Conservation (phyloP, 2,329 filamentous ascomycete species). For the Orbilia blumenaviensis region DNA sequence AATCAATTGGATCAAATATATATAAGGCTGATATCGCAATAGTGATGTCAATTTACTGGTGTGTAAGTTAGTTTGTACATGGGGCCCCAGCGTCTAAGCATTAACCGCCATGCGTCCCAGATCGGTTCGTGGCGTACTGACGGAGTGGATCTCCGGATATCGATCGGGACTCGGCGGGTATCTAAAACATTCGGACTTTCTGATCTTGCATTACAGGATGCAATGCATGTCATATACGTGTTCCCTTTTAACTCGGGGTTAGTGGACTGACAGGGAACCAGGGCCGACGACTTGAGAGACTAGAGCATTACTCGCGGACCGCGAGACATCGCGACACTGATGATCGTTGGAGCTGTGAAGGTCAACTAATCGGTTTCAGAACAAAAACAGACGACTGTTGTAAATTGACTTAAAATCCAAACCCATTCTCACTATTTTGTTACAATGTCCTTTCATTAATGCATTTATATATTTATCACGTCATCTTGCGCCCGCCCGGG, state of each 20-base stretch:
- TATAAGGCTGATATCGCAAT: neutral
- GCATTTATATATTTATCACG: too few species aligned
- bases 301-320: neutral
- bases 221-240: conserved; percentile 11
- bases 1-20: neutral
- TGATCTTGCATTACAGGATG: neutral
- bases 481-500: too few species aligned
- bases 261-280: conserved; percentile 2
- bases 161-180: conserved; percentile 8
- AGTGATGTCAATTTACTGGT: neutral
- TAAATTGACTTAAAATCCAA: too few species aligned
- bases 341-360: too few species aligned
- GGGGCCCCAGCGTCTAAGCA: neutral
- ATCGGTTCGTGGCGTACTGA: neutral
- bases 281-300: neutral
- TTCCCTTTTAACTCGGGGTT: neutral
- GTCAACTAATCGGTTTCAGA: too few species aligned
- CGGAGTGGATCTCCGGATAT: conserved; percentile 2
- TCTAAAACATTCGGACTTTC: conserved; percentile 2
- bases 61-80: neutral
- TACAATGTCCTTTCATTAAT: too few species aligned
- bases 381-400: too few species aligned
- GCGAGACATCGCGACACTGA: too few species aligned
- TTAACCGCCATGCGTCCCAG: neutral
- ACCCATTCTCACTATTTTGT: too few species aligned